Evolutionary conservation across 1,284 basidiomycete genomes (phyloP), one percentile per base, ranked within the genome.

Genomic region (Microbotryum silenes-acaulis): DNA sequence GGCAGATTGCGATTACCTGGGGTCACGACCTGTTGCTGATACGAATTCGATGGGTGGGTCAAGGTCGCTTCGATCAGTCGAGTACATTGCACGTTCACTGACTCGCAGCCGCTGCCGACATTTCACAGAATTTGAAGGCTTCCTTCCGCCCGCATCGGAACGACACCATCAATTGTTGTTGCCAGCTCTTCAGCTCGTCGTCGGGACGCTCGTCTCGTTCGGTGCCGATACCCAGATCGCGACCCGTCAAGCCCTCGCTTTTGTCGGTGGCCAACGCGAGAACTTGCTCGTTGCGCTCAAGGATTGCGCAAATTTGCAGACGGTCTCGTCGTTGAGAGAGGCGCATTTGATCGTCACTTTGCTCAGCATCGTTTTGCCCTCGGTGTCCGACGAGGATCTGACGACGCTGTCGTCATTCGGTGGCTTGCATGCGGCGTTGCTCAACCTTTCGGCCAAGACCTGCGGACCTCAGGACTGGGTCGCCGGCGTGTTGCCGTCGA

Each of bases 91-190:
- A 27, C 47, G 31, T 23, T 67, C 50, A 59, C 57, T 20, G 60
- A 12, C 8, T 0, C 7, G 44, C 33, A 1, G 10, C 7, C 20
- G 45, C 20, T 7, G 0, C 20, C 10, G 12, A n/a, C 4, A 31
- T 16, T 14, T 4, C 53, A 21, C 72, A 91, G 90, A 92, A 69
- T 81, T 84, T 45, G 87, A 91, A 70, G 83, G 84, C 44, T 93
- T 94, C 80, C 78, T 96, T 8, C 91, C 91, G 1, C 88, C 89
- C 0, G 87, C 88, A 0, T 81, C 89, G 16, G 87, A 90, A 64
- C 83, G 91, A 46, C 92, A 94, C 75, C 88, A 93, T 70, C 89
- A 94, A 69, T 75, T 96, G 7, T 82, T 94, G 64, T 82, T 89
- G 74, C 91, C 91, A 0, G 85, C 87, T 18, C 75, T 96, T 47